Base-by-base conservation (phyloP, 2,329 filamentous ascomycete genomes). In the Penicillium sp. region DNA sequence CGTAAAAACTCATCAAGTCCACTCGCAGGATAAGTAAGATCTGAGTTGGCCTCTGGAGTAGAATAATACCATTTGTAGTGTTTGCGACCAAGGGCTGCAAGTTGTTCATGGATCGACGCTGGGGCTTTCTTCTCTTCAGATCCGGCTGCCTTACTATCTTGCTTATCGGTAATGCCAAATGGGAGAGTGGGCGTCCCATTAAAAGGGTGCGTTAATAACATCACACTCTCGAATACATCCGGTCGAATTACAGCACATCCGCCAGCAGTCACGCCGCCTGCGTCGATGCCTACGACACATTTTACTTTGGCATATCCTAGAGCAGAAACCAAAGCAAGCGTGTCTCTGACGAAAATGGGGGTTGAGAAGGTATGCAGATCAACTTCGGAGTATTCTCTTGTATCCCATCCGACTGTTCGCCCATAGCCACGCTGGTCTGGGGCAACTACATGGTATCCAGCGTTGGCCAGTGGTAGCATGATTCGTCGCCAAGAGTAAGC, bases 351-450 rank as follows among this genome's bases (percentile, higher is more conserved):
- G 0, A 88, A 73, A n/a, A 78, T 81, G 0, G 82, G 82, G 55
- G 83, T 73, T 1, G 78, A 77, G 63, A 85, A 88, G 21, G 81
- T 79, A 5, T 71, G 72, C 42, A 87, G 67, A 61, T 86, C 80
- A 23, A 81, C 81, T 3, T 81, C 69, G 53, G 78, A 68, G 63
- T 76, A 85, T 2, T 68, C 60, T 2, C 76, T 73, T 1, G 69
- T 74, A 60, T 84, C 80, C 81, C 83, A 84, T 49, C 83, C 82
- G 0, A 77, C 83, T 0, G 86, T 89, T 26, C 85, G 79, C 12
- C 86, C 86, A 61, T 86, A 89, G 6, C 86, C 86, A 47, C 86
- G 79, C 64, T 87, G 84, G 63, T 90, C 86, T 40, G 83, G 82
- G 1, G 86, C 85, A 1, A 89, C 82, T 53, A 85, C 84, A 64